These are phyloP conservation scores for Sclerotinia spermophila DNA, from an alignment of 2,329 filamentous ascomycete species.

Conservation along the genomic window DNA sequence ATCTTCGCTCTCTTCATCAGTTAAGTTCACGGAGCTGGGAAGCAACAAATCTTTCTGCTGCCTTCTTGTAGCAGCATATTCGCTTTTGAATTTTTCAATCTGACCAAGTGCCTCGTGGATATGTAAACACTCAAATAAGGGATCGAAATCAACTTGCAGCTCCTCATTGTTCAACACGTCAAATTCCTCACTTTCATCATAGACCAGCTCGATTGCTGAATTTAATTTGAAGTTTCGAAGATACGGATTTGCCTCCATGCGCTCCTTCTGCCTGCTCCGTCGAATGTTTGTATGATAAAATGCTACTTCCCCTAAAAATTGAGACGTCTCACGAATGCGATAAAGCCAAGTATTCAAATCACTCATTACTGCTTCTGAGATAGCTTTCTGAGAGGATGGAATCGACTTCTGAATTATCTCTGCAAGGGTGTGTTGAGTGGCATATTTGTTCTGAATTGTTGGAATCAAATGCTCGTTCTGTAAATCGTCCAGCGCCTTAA, in stretches of 20 bases:
- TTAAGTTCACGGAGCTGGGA: constrained; percentile 69
- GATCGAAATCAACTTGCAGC: constrained; percentile 89
- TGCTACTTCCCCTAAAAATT: constrained; percentile 91
- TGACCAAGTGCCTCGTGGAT: constrained; percentile 94
- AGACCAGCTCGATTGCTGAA: constrained; percentile 91
- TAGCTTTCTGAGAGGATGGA: constrained; percentile 84
- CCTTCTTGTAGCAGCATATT: constrained; percentile 87
- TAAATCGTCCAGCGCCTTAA: constrained; percentile 90
- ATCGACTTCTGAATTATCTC: constrained; percentile 96
- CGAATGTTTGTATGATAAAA: constrained; percentile 94
- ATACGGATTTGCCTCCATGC: constrained; percentile 64
- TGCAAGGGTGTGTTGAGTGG: constrained; percentile 90
- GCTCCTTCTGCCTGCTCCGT: constrained; percentile 75
- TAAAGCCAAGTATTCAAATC: constrained; percentile 97
- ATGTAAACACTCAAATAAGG: constrained; percentile 89
- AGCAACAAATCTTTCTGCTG: constrained; percentile 89
- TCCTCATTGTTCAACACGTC: constrained; percentile 95
- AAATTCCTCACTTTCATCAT: constrained; percentile 92
- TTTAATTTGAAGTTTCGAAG: constrained; percentile 78
- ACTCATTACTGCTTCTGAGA: constrained; percentile 94
- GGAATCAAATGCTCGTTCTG: constrained; percentile 88
- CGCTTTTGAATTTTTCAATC: constrained; percentile 82
- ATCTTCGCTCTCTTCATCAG: constrained; percentile 75
- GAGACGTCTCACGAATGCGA: constrained; percentile 89
- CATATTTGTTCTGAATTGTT: constrained; percentile 73